Evolutionary conservation across 441 rosid species (phyloP).

Genomic region (Gossypium armourianum): DNA sequence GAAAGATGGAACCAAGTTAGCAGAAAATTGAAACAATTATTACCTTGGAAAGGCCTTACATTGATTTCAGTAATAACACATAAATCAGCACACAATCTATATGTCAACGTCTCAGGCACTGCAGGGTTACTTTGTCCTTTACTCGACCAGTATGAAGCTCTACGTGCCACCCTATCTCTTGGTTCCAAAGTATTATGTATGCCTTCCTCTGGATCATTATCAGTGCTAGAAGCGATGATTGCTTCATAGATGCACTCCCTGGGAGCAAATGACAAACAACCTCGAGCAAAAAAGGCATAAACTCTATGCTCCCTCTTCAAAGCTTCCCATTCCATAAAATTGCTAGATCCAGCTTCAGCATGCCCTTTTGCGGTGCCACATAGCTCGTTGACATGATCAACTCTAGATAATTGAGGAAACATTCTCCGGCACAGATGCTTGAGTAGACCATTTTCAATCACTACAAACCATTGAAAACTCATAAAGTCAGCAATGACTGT

Average conservation of each 20-base stretch:
- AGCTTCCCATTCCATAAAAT: constrained; percentile 32
- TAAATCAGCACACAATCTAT: constrained; percentile 51
- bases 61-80: constrained; percentile 61
- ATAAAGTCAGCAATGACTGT: background rate
- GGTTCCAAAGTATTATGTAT: constrained; percentile 56
- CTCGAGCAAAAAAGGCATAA: constrained; percentile 47
- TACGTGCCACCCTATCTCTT: constrained; percentile 30
- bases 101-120: constrained; percentile 75
- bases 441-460: constrained; percentile 44
- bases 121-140: constrained; percentile 49
- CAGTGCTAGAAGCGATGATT: constrained; percentile 79
- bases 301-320: constrained; percentile 56
- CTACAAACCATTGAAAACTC: constrained; percentile 35
- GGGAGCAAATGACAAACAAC: constrained; percentile 31
- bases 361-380: constrained; percentile 10
- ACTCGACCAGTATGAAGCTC: constrained; percentile 85
- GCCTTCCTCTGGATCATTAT: constrained; percentile 67
- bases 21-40: background rate
- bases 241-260: constrained; percentile 45
- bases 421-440: constrained; percentile 57
- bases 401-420: constrained; percentile 45
- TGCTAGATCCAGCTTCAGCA: constrained; percentile 44
- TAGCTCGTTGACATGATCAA: constrained; percentile 40
- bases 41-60: constrained; percentile 77
- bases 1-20: constrained; percentile 2